Conservation (phyloP, 2,329 filamentous ascomycete genomes). For the Colletotrichum paranaense region DNA sequence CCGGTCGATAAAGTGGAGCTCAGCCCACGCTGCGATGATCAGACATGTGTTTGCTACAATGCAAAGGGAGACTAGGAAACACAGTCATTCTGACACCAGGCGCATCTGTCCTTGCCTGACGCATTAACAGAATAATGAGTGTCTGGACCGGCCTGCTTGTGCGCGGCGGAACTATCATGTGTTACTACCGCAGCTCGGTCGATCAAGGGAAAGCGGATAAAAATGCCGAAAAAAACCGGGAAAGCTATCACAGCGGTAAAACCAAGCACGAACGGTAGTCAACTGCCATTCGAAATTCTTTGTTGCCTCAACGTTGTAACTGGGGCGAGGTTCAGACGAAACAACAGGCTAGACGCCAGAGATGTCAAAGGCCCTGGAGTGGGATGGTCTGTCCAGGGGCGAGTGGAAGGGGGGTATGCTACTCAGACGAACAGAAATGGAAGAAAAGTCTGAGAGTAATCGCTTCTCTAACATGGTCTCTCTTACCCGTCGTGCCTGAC, state of each 20-base stretch:
- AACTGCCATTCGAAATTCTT: background rate
- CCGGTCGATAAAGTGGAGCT: background rate
- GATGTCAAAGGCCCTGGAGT: background rate
- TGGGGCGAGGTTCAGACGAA: constrained; percentile 1
- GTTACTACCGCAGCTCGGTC: no score
- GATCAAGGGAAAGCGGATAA: background rate
- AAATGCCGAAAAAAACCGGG: background rate
- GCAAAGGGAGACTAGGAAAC: background rate
- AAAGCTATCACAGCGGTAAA: background rate
- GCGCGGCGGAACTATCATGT: no score
- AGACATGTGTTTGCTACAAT: background rate
- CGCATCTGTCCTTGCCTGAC: background rate
- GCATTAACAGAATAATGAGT: background rate
- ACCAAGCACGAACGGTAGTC: background rate
- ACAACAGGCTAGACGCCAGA: background rate
- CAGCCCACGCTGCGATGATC: background rate
- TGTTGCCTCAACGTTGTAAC: background rate
- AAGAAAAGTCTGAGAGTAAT: background rate
- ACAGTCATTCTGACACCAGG: background rate
- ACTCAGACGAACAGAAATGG: background rate
- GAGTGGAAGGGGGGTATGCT: background rate
- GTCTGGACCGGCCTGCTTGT: no score
- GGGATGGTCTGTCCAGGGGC: background rate
- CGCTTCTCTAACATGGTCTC: background rate
- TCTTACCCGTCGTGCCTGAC: background rate